phyloP scores from a whole-genome alignment of 306 rosid genomes.

The Prunus kanzakura region DNA sequence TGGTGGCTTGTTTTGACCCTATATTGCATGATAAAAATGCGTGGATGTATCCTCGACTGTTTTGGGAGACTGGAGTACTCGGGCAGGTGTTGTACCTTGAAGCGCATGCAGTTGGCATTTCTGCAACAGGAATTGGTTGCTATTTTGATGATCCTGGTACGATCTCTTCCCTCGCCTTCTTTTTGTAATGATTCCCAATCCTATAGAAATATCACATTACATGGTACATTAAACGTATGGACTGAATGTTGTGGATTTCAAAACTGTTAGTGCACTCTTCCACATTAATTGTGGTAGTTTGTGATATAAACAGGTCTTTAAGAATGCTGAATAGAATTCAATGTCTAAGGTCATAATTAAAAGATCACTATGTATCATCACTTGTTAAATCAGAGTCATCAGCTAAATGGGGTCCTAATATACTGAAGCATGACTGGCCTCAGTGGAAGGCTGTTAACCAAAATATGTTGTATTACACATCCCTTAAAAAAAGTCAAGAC shows the following conservation, averaged over 20 bases:
- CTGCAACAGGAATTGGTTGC: conserved; percentile 99
- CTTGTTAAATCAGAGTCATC: neutral
- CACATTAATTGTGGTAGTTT: neutral
- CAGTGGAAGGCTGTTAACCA: neutral
- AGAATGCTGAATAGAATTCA: neutral
- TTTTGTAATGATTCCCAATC: conserved; percentile 13
- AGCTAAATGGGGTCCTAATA: neutral
- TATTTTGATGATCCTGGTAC: conserved; percentile 92
- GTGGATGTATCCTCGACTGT: conserved; percentile 92
- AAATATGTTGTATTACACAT: neutral
- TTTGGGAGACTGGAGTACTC: conserved; percentile 98
- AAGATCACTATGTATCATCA: neutral
- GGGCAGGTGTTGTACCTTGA: conserved; percentile 96
- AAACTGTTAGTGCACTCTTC: neutral
- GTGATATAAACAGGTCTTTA: neutral
- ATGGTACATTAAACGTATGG: neutral
- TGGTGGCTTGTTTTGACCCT: conserved; percentile 78
- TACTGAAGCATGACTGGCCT: neutral
- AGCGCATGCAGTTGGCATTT: conserved; percentile 82
- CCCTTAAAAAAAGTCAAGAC: neutral
- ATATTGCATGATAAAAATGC: conserved; percentile 48
- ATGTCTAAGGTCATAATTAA: too few relatives aligned
- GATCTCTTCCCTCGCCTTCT: conserved; percentile 4
- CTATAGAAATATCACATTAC: neutral
- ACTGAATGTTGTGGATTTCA: neutral